These are phyloP conservation scores for Lippia alba DNA, from an alignment of 305 asterid species.

Conservation along the genomic window DNA sequence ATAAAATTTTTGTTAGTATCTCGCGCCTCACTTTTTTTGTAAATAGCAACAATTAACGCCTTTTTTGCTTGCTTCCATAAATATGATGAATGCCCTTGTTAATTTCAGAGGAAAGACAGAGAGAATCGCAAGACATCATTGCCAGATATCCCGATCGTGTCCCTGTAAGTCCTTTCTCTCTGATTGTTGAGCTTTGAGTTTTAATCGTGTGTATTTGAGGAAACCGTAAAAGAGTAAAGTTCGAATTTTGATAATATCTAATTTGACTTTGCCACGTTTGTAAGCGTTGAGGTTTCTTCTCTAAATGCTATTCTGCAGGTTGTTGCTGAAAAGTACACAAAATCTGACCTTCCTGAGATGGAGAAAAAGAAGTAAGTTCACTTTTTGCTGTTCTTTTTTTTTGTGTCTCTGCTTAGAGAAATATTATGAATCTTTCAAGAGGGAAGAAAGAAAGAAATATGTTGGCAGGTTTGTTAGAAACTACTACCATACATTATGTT, in stretches of 20 bases:
- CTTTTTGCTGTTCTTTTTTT: background rate
- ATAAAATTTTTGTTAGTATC: too few species aligned
- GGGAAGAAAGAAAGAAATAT: background rate
- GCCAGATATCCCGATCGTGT: conserved; percentile 91
- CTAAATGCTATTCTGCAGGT: conserved; percentile 56
- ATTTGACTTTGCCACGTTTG: too few species aligned
- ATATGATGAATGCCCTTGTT: background rate
- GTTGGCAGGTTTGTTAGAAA: background rate
- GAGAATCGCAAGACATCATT: conserved; percentile 79
- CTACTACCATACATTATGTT: background rate
- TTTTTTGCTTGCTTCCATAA: background rate
- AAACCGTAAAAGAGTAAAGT: too few species aligned
- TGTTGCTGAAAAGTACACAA: conserved; percentile 77
- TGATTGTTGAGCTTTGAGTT: background rate
- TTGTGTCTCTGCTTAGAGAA: background rate
- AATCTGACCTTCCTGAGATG: conserved; percentile 91
- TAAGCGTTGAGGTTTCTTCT: background rate
- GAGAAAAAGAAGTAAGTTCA: conserved; percentile 86
- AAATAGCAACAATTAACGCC: background rate
- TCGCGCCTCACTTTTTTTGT: background rate
- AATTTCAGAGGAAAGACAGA: conserved; percentile 67
- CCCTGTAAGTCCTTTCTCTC: conserved; percentile 60
- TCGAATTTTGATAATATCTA: too few species aligned
- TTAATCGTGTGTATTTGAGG: too few species aligned
- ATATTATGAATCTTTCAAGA: background rate